phyloP scores from a whole-genome alignment of 164 flowering plant genomes.

The Malania oleifera region DNA sequence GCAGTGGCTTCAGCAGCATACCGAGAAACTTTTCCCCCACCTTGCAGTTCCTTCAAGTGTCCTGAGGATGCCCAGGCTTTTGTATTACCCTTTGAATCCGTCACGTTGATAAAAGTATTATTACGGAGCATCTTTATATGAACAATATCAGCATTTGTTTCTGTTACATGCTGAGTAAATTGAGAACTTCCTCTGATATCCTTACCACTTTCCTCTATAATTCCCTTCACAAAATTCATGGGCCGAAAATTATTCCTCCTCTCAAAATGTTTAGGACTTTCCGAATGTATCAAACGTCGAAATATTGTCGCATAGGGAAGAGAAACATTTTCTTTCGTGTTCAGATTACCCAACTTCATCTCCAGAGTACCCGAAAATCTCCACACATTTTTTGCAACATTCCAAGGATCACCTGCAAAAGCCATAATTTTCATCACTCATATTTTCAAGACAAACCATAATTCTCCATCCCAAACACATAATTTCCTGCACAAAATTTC shows the following conservation, averaged over 20 bases:
- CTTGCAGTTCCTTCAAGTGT: conserved; percentile 29
- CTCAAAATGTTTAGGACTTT: too few species aligned
- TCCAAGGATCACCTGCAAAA: too few species aligned
- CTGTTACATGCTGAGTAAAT: conserved; percentile 9
- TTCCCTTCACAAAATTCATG: conserved; percentile 30
- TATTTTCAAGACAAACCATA: too few species aligned
- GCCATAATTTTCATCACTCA: too few species aligned
- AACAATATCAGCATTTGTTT: conserved; percentile 42
- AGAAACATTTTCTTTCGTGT: too few species aligned
- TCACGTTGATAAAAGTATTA: conserved; percentile 53
- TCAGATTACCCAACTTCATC: too few species aligned
- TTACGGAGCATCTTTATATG: conserved; percentile 48
- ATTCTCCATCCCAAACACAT: too few species aligned
- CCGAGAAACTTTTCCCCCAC: conserved; percentile 35
- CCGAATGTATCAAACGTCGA: too few species aligned
- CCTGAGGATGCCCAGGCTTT: conserved; percentile 41
- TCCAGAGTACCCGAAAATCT: too few species aligned
- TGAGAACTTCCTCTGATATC: neutral
- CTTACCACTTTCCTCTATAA: conserved; percentile 15
- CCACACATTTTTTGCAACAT: too few species aligned
- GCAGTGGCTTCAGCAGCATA: conserved; percentile 58
- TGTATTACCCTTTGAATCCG: conserved; percentile 56
- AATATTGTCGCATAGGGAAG: too few species aligned
- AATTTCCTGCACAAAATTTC: too few species aligned
- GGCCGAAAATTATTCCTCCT: conserved; percentile 6